phyloP scores from a whole-genome alignment of 495 filamentous ascomycete species.

The Hyaloscypha variabilis region DNA sequence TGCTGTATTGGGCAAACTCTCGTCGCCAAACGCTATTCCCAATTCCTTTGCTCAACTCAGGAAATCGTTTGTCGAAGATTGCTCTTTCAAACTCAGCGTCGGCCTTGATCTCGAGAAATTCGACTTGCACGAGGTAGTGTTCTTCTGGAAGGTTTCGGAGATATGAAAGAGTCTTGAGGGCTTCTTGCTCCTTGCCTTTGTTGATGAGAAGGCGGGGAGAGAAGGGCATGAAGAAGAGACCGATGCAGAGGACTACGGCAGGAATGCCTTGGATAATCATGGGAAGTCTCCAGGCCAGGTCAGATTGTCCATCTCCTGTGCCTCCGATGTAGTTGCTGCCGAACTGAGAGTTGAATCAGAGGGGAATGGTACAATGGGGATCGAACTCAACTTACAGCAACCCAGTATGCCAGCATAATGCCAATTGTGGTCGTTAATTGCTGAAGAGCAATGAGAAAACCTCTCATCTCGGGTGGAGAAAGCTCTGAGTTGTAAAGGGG shows the following conservation, averaged over 20 bases:
- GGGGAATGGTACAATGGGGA: background rate
- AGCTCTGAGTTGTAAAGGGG: slow-evolving; percentile 36
- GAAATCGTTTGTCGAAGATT: slow-evolving; percentile 40
- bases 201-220: slow-evolving; percentile 63
- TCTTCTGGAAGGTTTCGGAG: slow-evolving; percentile 16
- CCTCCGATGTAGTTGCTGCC: slow-evolving; percentile 50
- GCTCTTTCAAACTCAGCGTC: slow-evolving; percentile 14
- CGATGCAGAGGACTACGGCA: slow-evolving; percentile 40
- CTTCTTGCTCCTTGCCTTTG: slow-evolving; percentile 48
- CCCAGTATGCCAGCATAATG: slow-evolving; percentile 35
- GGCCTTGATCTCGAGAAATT: slow-evolving; percentile 23
- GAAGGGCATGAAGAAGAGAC: slow-evolving; percentile 38
- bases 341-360: slow-evolving; percentile 7
- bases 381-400: slow-evolving; percentile 9
- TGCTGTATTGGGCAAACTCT: slow-evolving; percentile 35
- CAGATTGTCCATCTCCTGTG: slow-evolving; percentile 43
- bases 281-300: slow-evolving; percentile 49
- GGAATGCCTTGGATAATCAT: slow-evolving; percentile 49
- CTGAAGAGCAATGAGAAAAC: slow-evolving; percentile 31
- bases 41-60: slow-evolving; percentile 44
- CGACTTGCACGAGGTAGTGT: slow-evolving; percentile 20
- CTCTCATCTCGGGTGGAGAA: slow-evolving; percentile 31
- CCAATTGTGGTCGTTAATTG: slow-evolving; percentile 33
- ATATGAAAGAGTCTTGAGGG: slow-evolving; percentile 41
- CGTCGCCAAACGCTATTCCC: slow-evolving; percentile 51